These are phyloP conservation scores for Rhynchosporium secalis DNA, from an alignment of 2,329 filamentous ascomycete species.

Conservation along the genomic window DNA sequence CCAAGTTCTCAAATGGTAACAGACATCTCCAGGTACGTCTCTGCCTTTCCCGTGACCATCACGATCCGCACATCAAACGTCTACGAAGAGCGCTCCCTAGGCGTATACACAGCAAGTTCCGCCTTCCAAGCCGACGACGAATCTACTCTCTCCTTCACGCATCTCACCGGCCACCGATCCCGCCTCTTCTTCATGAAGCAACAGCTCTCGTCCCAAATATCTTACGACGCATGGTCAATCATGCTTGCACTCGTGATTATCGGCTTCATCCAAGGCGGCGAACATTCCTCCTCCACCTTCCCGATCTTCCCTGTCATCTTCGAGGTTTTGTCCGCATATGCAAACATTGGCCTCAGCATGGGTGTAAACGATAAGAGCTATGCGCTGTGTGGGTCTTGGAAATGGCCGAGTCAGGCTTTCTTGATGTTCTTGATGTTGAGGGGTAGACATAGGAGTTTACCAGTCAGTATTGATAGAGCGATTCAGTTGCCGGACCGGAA, in stretches of 20 bases:
- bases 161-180: background rate
- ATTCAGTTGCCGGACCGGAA: slow-evolving; percentile 43
- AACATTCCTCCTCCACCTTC: slow-evolving; percentile 51
- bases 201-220: slow-evolving; percentile 62
- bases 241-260: slow-evolving; percentile 60
- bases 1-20: too few relatives aligned
- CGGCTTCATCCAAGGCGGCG: slow-evolving; percentile 57
- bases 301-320: slow-evolving; percentile 61
- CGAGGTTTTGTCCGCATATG: slow-evolving; percentile 58
- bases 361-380: slow-evolving; percentile 50
- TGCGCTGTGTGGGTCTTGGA: slow-evolving; percentile 56
- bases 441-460: slow-evolving; percentile 53
- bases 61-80: slow-evolving; percentile 68
- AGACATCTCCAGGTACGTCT: slow-evolving; percentile 46
- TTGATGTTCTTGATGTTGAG: slow-evolving; percentile 56
- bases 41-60: slow-evolving; percentile 61
- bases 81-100: slow-evolving; percentile 68
- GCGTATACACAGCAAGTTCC: slow-evolving; percentile 48
- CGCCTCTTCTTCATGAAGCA: slow-evolving; percentile 26
- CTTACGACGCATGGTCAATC: slow-evolving; percentile 68
- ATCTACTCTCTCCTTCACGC: too few relatives aligned
- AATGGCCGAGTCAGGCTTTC: slow-evolving; percentile 57
- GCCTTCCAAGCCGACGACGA: background rate
- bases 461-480: slow-evolving; percentile 55
- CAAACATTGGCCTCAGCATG: slow-evolving; percentile 60